Evolutionary conservation across 2,329 filamentous ascomycete species (phyloP), one percentile per base, ranked within the genome.

Genomic region (Botryotinia convoluta): DNA sequence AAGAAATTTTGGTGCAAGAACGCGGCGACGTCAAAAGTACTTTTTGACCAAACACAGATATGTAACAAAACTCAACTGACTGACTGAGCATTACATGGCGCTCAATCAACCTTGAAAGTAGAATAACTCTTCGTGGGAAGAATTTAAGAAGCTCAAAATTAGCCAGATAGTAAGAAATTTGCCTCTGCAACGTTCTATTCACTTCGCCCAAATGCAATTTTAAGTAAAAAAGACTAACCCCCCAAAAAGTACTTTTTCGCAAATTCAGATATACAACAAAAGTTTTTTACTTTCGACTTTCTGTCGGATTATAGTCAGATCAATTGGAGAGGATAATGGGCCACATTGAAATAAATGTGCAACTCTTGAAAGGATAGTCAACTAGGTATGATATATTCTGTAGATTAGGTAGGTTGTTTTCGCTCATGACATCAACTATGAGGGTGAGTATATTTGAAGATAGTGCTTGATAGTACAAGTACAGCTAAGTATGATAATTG

Each of bases 71-170:
- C 1, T 18, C 26, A 12, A 7, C 12, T 7, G 10, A 14, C 22
- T 9, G 22, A 9, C 3, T 4, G 4, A 22, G 8, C n/a, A 48
- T n/a, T n/a, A 48, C 4, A n/a, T 3, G 3, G 5, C 4, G 6
- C 9, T 26, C 3, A 8, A 26, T 22, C 18, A 51, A 37, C 1
- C 20, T n/a, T 6, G 1, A n/a, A 65, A 65, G 1, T 26, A 0
- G 9, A 51, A 37, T 37, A 37, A 37, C 18, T 37, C 7, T 5
- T n/a, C 26, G 1, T 12, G 4, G 3, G 5, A 65, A 16, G 2
- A 1, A 18, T 6, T 12, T 3, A 14, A 65, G 4, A n/a, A 10
- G 44, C 32, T 51, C 42, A 51, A n/a, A 37, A 9, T 6, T 7
- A 4, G 6, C 3, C 22, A 48, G 10, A 6, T 10, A 20, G 12